These are phyloP conservation scores for Fonsecaea multimorphosa DNA, from an alignment of 2,329 filamentous ascomycete species.

Conservation along the genomic window DNA sequence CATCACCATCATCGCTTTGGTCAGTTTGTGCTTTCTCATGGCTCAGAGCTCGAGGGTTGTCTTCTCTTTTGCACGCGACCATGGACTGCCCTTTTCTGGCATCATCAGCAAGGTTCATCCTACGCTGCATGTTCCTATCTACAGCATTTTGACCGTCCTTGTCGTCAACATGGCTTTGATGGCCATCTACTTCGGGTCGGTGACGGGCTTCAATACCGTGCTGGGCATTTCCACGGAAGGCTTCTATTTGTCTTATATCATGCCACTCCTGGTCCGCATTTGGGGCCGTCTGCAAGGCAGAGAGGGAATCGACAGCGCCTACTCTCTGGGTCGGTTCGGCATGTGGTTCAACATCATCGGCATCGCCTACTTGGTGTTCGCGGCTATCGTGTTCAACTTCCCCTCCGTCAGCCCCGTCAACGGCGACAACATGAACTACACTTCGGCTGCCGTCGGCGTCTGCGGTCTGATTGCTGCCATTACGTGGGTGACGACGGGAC, in stretches of 20 bases:
- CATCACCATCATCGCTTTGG: constrained; percentile 16
- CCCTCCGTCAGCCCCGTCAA: constrained; percentile 58
- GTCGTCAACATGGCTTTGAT: constrained; percentile 60
- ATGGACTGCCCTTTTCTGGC: constrained; percentile 15
- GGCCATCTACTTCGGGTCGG: constrained; percentile 61
- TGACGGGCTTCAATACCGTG: constrained; percentile 62
- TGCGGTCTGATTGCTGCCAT: constrained; percentile 55
- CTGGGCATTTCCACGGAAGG: constrained; percentile 63
- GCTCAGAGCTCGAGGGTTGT: constrained; percentile 49
- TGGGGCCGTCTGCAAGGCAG: constrained; percentile 54
- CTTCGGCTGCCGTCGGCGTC: constrained; percentile 60
- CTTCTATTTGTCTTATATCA: constrained; percentile 65
- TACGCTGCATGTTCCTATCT: constrained; percentile 53
- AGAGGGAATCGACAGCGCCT: constrained; percentile 40
- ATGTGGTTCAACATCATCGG: constrained; percentile 57
- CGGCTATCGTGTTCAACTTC: constrained; percentile 63
- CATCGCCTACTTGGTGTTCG: constrained; percentile 59
- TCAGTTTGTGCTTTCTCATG: constrained; percentile 50
- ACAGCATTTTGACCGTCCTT: constrained; percentile 36
- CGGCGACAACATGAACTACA: constrained; percentile 60
- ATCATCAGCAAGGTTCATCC: constrained; percentile 49
- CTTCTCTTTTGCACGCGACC: constrained; percentile 51
- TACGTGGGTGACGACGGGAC: constrained; percentile 27
- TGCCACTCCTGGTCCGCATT: constrained; percentile 60
- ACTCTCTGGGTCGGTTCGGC: constrained; percentile 51